These are phyloP conservation scores for Fomitopsis pinicola DNA, from an alignment of 1,284 basidiomycete species.

Conservation along the genomic window DNA sequence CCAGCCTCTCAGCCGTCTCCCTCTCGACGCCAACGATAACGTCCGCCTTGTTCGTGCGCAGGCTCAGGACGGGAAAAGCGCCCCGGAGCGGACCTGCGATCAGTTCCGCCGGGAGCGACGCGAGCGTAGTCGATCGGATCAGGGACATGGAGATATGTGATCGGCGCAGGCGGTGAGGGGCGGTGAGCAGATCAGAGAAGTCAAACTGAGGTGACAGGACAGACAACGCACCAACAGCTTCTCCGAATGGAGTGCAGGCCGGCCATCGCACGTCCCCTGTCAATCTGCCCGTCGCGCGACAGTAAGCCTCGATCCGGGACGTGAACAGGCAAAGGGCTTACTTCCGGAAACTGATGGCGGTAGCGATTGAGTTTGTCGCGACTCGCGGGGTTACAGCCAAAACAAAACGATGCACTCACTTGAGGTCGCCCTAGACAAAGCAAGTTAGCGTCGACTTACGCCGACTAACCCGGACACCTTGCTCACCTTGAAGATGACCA, in stretches of 20 bases:
- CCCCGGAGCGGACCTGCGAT: slow-evolving; percentile 71
- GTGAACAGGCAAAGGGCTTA: slow-evolving; percentile 35
- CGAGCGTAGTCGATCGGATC: neutral
- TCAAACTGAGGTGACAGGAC: neutral
- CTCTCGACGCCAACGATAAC: slow-evolving; percentile 80
- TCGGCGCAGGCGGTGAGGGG: neutral
- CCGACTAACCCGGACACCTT: neutral
- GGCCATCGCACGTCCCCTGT: slow-evolving; percentile 92
- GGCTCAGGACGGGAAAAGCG: slow-evolving; percentile 75
- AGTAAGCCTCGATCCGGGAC: neutral
- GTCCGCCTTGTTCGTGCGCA: slow-evolving; percentile 96
- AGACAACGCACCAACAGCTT: slow-evolving; percentile 64
- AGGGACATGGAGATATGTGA: neutral
- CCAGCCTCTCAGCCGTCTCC: slow-evolving; percentile 62
- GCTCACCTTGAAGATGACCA: slow-evolving; percentile 89
- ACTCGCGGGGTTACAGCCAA: too few relatives aligned
- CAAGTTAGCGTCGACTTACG: neutral
- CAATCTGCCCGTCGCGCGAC: slow-evolving; percentile 47
- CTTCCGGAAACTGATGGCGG: slow-evolving; percentile 69
- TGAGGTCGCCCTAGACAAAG: slow-evolving; percentile 75
- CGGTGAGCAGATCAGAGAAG: slow-evolving; percentile 3
- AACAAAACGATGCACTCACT: slow-evolving; percentile 38
- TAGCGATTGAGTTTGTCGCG: neutral
- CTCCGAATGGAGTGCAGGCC: slow-evolving; percentile 72
- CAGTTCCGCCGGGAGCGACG: neutral